Conservation (phyloP, 2,329 filamentous ascomycete species). For the Neodidymelliopsis sp. region DNA sequence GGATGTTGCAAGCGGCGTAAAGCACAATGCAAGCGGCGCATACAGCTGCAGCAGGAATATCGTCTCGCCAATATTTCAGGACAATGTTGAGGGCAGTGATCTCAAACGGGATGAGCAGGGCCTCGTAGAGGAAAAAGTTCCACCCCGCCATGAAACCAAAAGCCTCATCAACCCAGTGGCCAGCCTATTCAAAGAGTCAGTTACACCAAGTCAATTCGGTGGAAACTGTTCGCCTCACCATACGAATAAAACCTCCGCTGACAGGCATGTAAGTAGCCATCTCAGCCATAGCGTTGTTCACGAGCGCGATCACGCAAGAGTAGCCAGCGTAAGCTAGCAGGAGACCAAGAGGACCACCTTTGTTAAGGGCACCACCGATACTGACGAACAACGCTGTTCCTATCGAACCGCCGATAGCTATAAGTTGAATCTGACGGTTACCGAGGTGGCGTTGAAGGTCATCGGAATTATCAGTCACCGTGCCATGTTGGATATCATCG, state of each 20-base stretch:
- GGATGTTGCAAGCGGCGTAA: constrained; percentile 55
- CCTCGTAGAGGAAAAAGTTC: constrained; percentile 62
- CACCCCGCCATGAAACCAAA: constrained; percentile 64
- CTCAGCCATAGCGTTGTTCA: constrained; percentile 72
- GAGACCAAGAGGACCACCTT: constrained; percentile 61
- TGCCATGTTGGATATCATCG: constrained; percentile 39
- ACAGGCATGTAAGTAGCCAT: constrained; percentile 71
- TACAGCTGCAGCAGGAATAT: constrained; percentile 53
- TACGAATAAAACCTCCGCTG: constrained; percentile 68
- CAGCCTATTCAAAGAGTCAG: constrained; percentile 50
- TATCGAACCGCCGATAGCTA: constrained; percentile 52
- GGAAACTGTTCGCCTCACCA: constrained; percentile 35
- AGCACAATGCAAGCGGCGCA: constrained; percentile 52
- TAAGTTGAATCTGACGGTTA: constrained; percentile 52
- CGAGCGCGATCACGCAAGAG: constrained; percentile 62
- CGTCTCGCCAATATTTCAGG: constrained; percentile 54
- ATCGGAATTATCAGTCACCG: constrained; percentile 45
- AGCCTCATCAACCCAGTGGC: constrained; percentile 71
- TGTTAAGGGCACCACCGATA: constrained; percentile 64
- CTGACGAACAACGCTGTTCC: constrained; percentile 64
- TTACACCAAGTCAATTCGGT: background rate
- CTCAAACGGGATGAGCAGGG: constrained; percentile 60
- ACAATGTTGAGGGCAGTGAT: constrained; percentile 56
- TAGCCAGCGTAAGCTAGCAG: constrained; percentile 68
- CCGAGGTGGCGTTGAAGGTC: constrained; percentile 50